Conservation (phyloP, 1,284 basidiomycete species). For the Heterobasidion occidentale region DNA sequence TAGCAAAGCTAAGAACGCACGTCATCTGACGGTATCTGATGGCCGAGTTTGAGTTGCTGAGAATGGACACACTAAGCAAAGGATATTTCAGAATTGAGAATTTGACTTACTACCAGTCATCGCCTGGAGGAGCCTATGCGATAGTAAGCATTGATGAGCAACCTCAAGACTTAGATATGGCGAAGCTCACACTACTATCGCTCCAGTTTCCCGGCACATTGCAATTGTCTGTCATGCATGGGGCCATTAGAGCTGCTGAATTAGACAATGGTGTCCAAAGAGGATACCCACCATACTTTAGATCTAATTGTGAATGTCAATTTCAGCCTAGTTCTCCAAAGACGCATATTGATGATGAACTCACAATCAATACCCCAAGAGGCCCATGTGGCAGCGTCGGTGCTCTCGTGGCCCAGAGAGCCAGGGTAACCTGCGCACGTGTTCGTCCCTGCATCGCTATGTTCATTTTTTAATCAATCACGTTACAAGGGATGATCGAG, state of each 20-base stretch:
- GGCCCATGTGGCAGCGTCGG: constrained; percentile 43
- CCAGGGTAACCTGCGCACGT: constrained; percentile 49
- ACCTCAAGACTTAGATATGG: not conserved
- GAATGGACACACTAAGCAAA: not conserved
- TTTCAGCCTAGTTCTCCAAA: no score
- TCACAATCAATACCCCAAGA: constrained; percentile 47
- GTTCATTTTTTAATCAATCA: not conserved
- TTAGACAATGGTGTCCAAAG: no score
- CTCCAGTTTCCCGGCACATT: constrained; percentile 46
- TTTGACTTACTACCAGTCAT: constrained; percentile 42
- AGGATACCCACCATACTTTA: constrained; percentile 40
- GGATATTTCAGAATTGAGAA: not conserved
- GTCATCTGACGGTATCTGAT: constrained; percentile 48
- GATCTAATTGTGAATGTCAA: constrained; percentile 17
- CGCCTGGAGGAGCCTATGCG: constrained; percentile 28
- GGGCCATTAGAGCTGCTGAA: not conserved
- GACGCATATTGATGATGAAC: constrained; percentile 3
- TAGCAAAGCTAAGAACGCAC: constrained; percentile 21
- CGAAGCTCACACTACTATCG: constrained; percentile 27
- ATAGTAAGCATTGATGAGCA: not conserved
- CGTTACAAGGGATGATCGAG: not conserved
- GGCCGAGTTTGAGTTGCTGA: constrained; percentile 46
- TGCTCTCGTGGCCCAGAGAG: constrained; percentile 37
- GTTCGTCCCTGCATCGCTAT: constrained; percentile 43
- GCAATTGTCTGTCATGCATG: constrained; percentile 38